These are phyloP conservation scores for Lactifluus volemus DNA, from an alignment of 768 basidiomycete genomes.

Conservation along the genomic window DNA sequence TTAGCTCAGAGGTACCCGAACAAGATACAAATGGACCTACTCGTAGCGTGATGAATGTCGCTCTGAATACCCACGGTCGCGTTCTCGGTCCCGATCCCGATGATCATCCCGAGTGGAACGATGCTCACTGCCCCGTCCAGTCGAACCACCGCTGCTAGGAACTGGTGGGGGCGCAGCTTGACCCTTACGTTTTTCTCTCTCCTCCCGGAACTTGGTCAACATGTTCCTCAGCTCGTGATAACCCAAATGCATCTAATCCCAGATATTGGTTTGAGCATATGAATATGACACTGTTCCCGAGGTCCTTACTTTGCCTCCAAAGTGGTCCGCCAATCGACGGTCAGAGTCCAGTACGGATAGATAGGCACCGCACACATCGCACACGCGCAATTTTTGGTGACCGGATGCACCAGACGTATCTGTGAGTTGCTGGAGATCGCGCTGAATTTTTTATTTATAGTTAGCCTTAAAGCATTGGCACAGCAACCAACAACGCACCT, in stretches of 20 bases:
- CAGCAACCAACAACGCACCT: conserved; percentile 41
- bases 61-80: conserved; percentile 65
- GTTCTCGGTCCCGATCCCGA: conserved; percentile 60
- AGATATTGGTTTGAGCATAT: neutral
- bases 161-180: conserved; percentile 34
- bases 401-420: conserved; percentile 98
- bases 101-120: conserved; percentile 54
- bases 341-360: conserved; percentile 96
- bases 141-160: conserved; percentile 24
- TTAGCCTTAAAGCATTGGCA: neutral
- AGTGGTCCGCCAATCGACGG: conserved; percentile 97
- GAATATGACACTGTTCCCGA: neutral
- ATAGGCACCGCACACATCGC: conserved; percentile 99
- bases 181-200: conserved; percentile 71
- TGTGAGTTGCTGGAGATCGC: conserved; percentile 90
- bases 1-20: neutral
- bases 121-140: conserved; percentile 38
- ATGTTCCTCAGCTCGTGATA: conserved; percentile 97
- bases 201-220: conserved; percentile 83
- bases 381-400: conserved; percentile 99
- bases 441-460: conserved; percentile 32
- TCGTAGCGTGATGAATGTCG: conserved; percentile 19
- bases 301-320: conserved; percentile 88
- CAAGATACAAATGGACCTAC: neutral
- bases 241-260: conserved; percentile 87